These are phyloP conservation scores for Bryoerythrophyllum caledonicum DNA, from an alignment of 225 moss, liverwort and hornwort genomes.

Conservation along the genomic window DNA sequence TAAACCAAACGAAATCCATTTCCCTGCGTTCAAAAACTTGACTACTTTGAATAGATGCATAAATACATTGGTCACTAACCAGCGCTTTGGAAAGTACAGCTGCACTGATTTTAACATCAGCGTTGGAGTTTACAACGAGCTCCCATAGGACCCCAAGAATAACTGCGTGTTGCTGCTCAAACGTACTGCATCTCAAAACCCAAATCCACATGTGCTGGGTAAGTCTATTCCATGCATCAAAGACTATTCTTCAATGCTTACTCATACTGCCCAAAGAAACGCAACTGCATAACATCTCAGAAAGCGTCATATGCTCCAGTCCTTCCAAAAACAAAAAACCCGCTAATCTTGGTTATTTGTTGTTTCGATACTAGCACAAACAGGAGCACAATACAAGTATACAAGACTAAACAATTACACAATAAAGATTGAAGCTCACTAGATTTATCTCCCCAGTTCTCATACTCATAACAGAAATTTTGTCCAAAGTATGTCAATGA, in stretches of 20 bases:
- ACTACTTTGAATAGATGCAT: slow-evolving; percentile 5
- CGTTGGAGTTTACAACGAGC: slow-evolving; percentile 85
- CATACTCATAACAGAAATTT: neutral
- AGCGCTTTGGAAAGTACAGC: slow-evolving; percentile 86
- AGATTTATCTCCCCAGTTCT: slow-evolving; percentile 2
- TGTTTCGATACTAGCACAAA: neutral
- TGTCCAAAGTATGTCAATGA: slow-evolving; percentile 9
- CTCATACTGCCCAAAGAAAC: slow-evolving; percentile 9
- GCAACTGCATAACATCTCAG: slow-evolving; percentile 1
- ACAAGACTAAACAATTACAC: slow-evolving; percentile 15
- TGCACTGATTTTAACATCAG: slow-evolving; percentile 84
- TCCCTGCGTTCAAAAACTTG: neutral
- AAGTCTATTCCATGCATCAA: slow-evolving; percentile 14
- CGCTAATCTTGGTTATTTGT: neutral
- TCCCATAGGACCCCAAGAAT: slow-evolving; percentile 93
- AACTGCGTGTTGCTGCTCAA: slow-evolving; percentile 79
- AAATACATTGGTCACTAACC: slow-evolving; percentile 39
- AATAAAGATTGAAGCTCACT: slow-evolving; percentile 12
- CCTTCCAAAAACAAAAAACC: slow-evolving; percentile 15
- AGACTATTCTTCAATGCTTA: slow-evolving; percentile 12
- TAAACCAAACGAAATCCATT: neutral
- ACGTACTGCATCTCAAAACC: slow-evolving; percentile 59
- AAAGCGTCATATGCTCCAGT: slow-evolving; percentile 1
- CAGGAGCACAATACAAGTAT: neutral
- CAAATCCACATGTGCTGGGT: slow-evolving; percentile 15